phyloP scores from a whole-genome alignment of 768 basidiomycete species.

The Lactarius sanguifluus region DNA sequence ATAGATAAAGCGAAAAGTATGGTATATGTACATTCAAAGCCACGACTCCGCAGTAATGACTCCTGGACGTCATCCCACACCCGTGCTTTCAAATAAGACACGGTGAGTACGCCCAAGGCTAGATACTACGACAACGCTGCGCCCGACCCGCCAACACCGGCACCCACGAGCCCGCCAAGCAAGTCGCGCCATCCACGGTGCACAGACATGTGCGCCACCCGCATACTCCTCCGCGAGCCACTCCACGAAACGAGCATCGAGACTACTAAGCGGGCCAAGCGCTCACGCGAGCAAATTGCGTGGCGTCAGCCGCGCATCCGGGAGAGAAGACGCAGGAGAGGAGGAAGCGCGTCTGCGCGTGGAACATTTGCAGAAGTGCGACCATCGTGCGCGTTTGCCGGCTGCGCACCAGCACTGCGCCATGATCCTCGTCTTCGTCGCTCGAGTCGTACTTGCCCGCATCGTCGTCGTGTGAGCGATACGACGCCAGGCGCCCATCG shows the following conservation, averaged over 20 bases:
- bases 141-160: slow-evolving; percentile 35
- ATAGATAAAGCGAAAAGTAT: not conserved
- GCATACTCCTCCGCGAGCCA: slow-evolving; percentile 74
- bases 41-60: too few species aligned
- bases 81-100: too few species aligned
- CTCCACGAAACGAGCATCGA: slow-evolving; percentile 73
- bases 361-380: slow-evolving; percentile 59
- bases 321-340: slow-evolving; percentile 36
- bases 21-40: too few species aligned
- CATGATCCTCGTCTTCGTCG: slow-evolving; percentile 35
- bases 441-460: slow-evolving; percentile 3
- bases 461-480: slow-evolving; percentile 17
- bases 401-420: too few species aligned
- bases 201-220: slow-evolving; percentile 40
- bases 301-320: not conserved
- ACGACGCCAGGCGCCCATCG: slow-evolving; percentile 49
- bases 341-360: slow-evolving; percentile 60
- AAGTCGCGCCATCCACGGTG: slow-evolving; percentile 51
- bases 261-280: slow-evolving; percentile 66
- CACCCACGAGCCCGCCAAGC: slow-evolving; percentile 44
- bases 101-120: too few species aligned
- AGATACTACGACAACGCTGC: not conserved
- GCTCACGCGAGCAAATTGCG: slow-evolving; percentile 57
- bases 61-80: too few species aligned
- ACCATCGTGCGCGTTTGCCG: slow-evolving; percentile 42